These are phyloP conservation scores for Leccinellum luteum DNA, from an alignment of 768 basidiomycete genomes.

Conservation along the genomic window DNA sequence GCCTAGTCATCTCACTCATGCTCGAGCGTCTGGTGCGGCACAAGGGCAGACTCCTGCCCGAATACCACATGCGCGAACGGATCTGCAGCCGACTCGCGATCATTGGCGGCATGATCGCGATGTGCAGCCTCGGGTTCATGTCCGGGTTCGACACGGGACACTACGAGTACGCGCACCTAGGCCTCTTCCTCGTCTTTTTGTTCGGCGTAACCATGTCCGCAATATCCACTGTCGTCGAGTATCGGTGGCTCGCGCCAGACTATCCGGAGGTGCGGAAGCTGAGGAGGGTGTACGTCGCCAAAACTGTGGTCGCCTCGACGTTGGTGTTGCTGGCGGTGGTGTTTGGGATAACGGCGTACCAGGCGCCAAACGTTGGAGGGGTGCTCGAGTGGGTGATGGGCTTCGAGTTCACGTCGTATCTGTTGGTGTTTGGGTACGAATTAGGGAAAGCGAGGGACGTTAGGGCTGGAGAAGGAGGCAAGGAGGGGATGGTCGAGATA, in stretches of 20 bases:
- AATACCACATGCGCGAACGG: constrained; percentile 55
- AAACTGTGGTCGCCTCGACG: constrained; percentile 55
- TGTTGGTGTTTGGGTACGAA: constrained; percentile 72
- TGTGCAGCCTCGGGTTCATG: constrained; percentile 61
- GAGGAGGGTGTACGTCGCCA: constrained; percentile 53
- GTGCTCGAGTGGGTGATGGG: constrained; percentile 74
- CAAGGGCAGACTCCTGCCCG: constrained; percentile 60
- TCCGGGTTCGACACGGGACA: constrained; percentile 69
- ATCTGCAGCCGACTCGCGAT: constrained; percentile 56
- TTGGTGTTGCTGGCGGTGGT: constrained; percentile 62
- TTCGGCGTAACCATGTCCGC: constrained; percentile 68
- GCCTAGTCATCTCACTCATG: constrained; percentile 58
- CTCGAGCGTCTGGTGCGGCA: constrained; percentile 67
- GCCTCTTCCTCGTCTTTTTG: constrained; percentile 71
- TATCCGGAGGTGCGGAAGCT: constrained; percentile 45
- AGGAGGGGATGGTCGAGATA: constrained; percentile 7
- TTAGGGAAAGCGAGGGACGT: constrained; percentile 48
- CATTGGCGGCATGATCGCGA: constrained; percentile 59
- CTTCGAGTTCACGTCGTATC: constrained; percentile 70
- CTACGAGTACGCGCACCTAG: constrained; percentile 47
- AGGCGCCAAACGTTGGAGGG: constrained; percentile 50
- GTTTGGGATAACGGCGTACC: constrained; percentile 54
- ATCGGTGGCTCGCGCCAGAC: constrained; percentile 61
- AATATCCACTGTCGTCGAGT: constrained; percentile 75
- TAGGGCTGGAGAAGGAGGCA: background rate